These are phyloP conservation scores for Miamiensis avidus DNA, from an alignment of 169 alveolate genomes.

Conservation along the genomic window DNA sequence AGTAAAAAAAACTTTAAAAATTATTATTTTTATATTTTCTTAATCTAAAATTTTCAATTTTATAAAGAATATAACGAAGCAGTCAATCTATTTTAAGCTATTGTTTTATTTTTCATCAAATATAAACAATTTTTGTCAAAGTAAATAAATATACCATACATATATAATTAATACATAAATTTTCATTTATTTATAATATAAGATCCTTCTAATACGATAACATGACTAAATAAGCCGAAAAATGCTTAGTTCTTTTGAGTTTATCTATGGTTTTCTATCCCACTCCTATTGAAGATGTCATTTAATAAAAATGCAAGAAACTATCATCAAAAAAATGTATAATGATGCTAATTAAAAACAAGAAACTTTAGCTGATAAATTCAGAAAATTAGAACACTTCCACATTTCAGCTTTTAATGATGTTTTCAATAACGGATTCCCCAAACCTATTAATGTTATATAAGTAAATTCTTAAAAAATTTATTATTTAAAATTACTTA, in stretches of 20 bases:
- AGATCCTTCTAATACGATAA: slow-evolving; percentile 23
- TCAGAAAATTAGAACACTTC: background rate
- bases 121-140: slow-evolving; percentile 16
- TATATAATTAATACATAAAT: background rate
- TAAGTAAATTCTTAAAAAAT: background rate
- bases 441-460: slow-evolving; percentile 6
- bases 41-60: background rate
- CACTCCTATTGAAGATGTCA: background rate
- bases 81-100: slow-evolving; percentile 14
- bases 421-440: slow-evolving; percentile 15
- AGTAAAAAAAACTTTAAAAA: slow-evolving; percentile 7
- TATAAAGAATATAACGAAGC: slow-evolving; percentile 16
- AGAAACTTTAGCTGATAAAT: slow-evolving; percentile 22
- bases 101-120: slow-evolving; percentile 7
- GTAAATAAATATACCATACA: background rate
- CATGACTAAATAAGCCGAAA: slow-evolving; percentile 14
- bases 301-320: background rate
- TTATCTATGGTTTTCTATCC: slow-evolving; percentile 15
- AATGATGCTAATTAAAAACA: background rate
- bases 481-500: background rate
- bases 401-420: slow-evolving; percentile 17
- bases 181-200: background rate
- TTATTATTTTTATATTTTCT: background rate
- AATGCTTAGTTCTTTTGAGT: slow-evolving; percentile 1
- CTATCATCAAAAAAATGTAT: background rate